A percentile compares a stretch with the other conserved stretches of the same genome.
Conservation (phyloP, 2,329 filamentous ascomycete genomes). For the Calonectria henricotiae region DNA sequence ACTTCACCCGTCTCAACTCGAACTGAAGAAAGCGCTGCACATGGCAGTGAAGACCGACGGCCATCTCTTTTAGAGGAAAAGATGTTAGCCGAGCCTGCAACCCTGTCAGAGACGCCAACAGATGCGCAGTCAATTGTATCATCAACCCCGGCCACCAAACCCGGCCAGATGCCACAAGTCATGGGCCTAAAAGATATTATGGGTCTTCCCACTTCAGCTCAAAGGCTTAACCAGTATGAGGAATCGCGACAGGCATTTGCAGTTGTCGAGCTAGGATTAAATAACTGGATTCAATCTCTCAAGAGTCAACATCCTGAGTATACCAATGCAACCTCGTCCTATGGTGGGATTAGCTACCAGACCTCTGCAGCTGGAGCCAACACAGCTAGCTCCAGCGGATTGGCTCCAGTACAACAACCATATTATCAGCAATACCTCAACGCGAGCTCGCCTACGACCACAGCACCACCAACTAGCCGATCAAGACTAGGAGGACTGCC, state of each 20-base stretch:
- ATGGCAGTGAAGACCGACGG: slow-evolving; percentile 49
- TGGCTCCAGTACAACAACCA: slow-evolving; percentile 61
- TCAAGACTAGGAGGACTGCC: slow-evolving; percentile 57
- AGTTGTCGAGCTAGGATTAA: slow-evolving; percentile 82
- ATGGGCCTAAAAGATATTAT: slow-evolving; percentile 85
- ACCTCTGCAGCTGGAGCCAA: slow-evolving; percentile 42
- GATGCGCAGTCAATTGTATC: slow-evolving; percentile 59
- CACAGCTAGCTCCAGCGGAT: slow-evolving; percentile 46
- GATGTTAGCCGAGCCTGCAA: slow-evolving; percentile 57
- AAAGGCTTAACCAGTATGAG: slow-evolving; percentile 83
- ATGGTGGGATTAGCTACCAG: slow-evolving; percentile 45
- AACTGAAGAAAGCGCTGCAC: slow-evolving; percentile 53
- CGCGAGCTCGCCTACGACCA: slow-evolving; percentile 57
- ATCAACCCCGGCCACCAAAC: slow-evolving; percentile 39
- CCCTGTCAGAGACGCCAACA: slow-evolving; percentile 58
- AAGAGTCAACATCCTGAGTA: slow-evolving; percentile 67
- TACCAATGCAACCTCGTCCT: slow-evolving; percentile 57
- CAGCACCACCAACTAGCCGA: slow-evolving; percentile 55
- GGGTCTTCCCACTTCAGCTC: slow-evolving; percentile 74
- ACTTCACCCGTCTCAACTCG: slow-evolving; percentile 64
- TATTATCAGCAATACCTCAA: slow-evolving; percentile 73
- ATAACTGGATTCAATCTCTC: slow-evolving; percentile 69
- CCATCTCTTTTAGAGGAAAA: slow-evolving; percentile 66
- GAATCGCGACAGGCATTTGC: slow-evolving; percentile 81
- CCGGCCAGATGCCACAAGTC: slow-evolving; percentile 54